Conservation (phyloP, 345 rosid species). For the Citrus maxima region DNA sequence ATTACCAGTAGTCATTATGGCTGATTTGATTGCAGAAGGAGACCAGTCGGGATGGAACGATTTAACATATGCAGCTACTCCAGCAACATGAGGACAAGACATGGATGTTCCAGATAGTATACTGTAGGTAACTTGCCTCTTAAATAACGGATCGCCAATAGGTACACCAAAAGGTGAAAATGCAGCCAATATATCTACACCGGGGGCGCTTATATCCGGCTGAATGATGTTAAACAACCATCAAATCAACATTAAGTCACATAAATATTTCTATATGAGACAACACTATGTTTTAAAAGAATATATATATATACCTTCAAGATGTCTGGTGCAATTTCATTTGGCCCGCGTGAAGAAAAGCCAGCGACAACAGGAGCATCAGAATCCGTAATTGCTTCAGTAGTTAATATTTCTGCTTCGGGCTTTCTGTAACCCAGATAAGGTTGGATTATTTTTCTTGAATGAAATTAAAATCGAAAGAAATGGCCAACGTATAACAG, state of each 20-base stretch:
- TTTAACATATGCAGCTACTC: slow-evolving; percentile 23
- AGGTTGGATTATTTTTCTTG: not conserved
- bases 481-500: not conserved
- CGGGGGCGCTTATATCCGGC: slow-evolving; percentile 52
- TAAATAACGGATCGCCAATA: not conserved
- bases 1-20: slow-evolving; percentile 62
- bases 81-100: slow-evolving; percentile 54
- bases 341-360: slow-evolving; percentile 48
- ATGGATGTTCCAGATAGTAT: slow-evolving; percentile 51
- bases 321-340: slow-evolving; percentile 17
- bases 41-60: slow-evolving; percentile 51
- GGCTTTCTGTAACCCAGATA: not conserved
- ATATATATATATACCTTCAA: slow-evolving; percentile 5
- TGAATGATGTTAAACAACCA: slow-evolving; percentile 13
- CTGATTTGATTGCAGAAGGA: slow-evolving; percentile 56
- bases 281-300: too few species aligned
- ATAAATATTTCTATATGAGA: not conserved
- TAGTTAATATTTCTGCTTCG: slow-evolving; percentile 22
- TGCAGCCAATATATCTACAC: slow-evolving; percentile 42
- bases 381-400: slow-evolving; percentile 21
- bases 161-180: slow-evolving; percentile 23
- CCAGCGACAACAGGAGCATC: slow-evolving; percentile 31
- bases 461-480: not conserved
- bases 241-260: not conserved
- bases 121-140: slow-evolving; percentile 21